Evolutionary conservation across 306 rosid species (phyloP).

Genomic region (Cucurbita pepo): DNA sequence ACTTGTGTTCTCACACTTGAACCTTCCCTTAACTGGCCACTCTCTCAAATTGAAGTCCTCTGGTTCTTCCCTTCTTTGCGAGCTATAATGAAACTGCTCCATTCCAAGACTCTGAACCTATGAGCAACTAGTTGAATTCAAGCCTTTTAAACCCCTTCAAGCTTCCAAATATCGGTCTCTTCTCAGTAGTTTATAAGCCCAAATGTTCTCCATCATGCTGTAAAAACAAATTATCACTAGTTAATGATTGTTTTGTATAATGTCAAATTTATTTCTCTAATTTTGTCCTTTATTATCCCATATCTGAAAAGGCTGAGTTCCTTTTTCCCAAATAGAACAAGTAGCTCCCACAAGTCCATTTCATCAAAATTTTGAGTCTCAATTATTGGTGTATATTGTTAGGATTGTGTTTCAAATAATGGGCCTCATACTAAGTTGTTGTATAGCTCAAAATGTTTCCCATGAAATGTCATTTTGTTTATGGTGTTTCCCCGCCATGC

Average conservation of each 20-base stretch:
- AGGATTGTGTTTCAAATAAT: neutral
- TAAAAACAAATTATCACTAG: too few relatives aligned
- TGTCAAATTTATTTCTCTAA: neutral
- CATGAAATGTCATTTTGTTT: neutral
- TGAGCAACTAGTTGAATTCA: neutral
- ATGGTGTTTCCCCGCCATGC: neutral
- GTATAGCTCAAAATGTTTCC: neutral
- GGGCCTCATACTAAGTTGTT: neutral
- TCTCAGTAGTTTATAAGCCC: too few relatives aligned
- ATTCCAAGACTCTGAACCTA: slow-evolving; percentile 8
- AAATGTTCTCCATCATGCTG: too few relatives aligned
- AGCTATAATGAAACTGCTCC: slow-evolving; percentile 29
- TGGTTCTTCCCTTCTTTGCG: slow-evolving; percentile 40
- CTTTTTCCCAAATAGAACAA: neutral
- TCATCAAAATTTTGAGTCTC: neutral
- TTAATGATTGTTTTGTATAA: neutral
- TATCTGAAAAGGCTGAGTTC: neutral
- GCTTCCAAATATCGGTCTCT: neutral
- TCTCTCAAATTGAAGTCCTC: slow-evolving; percentile 47
- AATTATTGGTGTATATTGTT: neutral
- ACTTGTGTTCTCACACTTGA: slow-evolving; percentile 39
- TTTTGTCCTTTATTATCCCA: neutral
- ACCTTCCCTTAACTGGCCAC: slow-evolving; percentile 37
- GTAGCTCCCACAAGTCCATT: neutral
- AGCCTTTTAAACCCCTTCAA: neutral